A percentile compares a stretch with the other conserved stretches of the same genome.
These are phyloP conservation scores for Suillus discolor DNA, from an alignment of 768 basidiomycete genomes.

Conservation along the genomic window DNA sequence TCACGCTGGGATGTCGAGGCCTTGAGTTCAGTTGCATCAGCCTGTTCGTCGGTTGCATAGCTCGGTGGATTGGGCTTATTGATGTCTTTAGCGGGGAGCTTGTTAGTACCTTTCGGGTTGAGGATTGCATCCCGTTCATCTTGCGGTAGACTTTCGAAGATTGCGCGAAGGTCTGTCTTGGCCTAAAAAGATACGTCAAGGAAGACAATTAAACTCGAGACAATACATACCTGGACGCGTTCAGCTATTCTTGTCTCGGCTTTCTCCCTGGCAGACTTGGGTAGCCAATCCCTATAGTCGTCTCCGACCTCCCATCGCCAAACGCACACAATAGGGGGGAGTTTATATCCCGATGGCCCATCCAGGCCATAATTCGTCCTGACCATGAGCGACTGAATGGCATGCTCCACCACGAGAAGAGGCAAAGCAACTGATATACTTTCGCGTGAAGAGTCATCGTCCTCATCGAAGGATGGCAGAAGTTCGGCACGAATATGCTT, in stretches of 20 bases:
- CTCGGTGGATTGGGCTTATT: slow-evolving; percentile 23
- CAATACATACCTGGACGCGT: slow-evolving; percentile 56
- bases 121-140: slow-evolving; percentile 58
- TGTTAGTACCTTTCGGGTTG: slow-evolving; percentile 45
- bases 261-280: slow-evolving; percentile 65
- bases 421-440: slow-evolving; percentile 44
- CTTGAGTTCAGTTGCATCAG: slow-evolving; percentile 25
- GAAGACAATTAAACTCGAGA: slow-evolving; percentile 1
- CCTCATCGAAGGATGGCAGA: slow-evolving; percentile 63
- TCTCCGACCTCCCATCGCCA: slow-evolving; percentile 90
- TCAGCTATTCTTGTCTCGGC: slow-evolving; percentile 63
- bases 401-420: slow-evolving; percentile 55
- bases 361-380: slow-evolving; percentile 86
- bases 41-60: slow-evolving; percentile 1
- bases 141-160: slow-evolving; percentile 61
- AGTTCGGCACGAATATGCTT: slow-evolving; percentile 74
- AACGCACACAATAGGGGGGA: slow-evolving; percentile 64
- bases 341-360: slow-evolving; percentile 46
- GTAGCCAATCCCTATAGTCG: slow-evolving; percentile 60
- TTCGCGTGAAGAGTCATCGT: slow-evolving; percentile 38
- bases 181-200: slow-evolving; percentile 44
- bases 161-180: slow-evolving; percentile 51
- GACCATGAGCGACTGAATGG: slow-evolving; percentile 61
- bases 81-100: slow-evolving; percentile 38
- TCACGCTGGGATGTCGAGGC: slow-evolving; percentile 30